phyloP scores from a whole-genome alignment of 2,329 filamentous ascomycete species.

The Bipolaris cookei region DNA sequence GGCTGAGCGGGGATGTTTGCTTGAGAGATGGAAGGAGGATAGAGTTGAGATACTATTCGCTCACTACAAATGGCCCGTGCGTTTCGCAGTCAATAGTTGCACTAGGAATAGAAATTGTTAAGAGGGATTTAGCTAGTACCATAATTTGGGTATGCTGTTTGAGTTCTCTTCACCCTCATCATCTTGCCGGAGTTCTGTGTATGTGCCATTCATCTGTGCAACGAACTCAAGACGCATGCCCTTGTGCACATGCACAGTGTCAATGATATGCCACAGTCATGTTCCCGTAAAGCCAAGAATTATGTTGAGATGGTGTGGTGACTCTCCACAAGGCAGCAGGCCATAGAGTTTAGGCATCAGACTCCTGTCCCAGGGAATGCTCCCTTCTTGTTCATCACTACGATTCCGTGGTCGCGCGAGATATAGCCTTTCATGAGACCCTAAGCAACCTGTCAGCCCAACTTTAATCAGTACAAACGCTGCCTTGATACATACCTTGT shows the following conservation, averaged over 20 bases:
- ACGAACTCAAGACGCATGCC: background rate
- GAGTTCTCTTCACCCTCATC: background rate
- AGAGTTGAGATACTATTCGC: constrained; percentile 2
- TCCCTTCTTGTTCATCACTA: constrained; percentile 90
- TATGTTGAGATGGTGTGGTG: constrained; percentile 12
- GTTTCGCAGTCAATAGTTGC: constrained; percentile 8
- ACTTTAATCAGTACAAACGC: background rate
- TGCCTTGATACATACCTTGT: constrained; percentile 74
- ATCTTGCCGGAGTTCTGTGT: background rate
- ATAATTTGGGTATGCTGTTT: too few species aligned
- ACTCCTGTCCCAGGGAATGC: constrained; percentile 91
- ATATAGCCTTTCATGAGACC: constrained; percentile 98
- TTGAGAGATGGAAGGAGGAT: too few species aligned
- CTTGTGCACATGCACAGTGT: background rate
- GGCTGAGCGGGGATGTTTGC: too few species aligned
- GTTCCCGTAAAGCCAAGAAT: background rate
- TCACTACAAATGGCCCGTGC: constrained; percentile 7
- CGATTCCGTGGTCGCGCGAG: constrained; percentile 83
- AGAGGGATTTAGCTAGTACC: background rate
- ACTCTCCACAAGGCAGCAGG: constrained; percentile 22
- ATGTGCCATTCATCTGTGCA: background rate
- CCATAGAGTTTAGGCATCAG: constrained; percentile 44
- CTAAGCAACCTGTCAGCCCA: constrained; percentile 55
- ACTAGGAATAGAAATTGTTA: background rate
- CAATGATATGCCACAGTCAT: constrained; percentile 15